These are phyloP conservation scores for Paracorniculantispora psalliotae DNA, from an alignment of 2,329 filamentous ascomycete genomes.

Conservation along the genomic window DNA sequence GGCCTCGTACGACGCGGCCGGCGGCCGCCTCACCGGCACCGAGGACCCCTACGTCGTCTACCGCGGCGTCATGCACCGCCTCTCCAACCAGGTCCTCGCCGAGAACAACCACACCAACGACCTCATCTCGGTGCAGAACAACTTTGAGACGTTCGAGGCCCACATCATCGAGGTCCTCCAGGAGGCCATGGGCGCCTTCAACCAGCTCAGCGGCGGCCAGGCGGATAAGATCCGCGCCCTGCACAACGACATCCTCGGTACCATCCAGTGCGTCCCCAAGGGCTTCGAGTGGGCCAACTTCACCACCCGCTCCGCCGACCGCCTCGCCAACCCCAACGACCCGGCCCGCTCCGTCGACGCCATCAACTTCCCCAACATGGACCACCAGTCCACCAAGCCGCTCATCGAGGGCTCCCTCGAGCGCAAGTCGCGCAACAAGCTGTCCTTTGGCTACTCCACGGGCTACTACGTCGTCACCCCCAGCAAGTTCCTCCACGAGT, in stretches of 20 bases:
- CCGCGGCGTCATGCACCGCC: constrained; percentile 73
- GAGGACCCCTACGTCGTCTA: constrained; percentile 88
- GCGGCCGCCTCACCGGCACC: constrained; percentile 62
- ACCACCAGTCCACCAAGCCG: constrained; percentile 72
- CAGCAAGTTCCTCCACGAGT: constrained; percentile 87
- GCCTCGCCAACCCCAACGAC: constrained; percentile 73
- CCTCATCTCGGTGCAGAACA: constrained; percentile 83
- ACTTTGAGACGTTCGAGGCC: constrained; percentile 80
- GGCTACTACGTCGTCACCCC: constrained; percentile 89
- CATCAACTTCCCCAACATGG: constrained; percentile 83
- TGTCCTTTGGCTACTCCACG: constrained; percentile 69
- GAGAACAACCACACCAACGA: constrained; percentile 97
- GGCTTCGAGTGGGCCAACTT: constrained; percentile 95
- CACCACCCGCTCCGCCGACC: constrained; percentile 60
- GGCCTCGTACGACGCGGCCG: constrained; percentile 70
- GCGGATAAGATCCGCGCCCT: constrained; percentile 75
- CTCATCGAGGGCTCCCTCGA: constrained; percentile 85
- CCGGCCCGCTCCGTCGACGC: constrained; percentile 67
- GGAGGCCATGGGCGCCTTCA: constrained; percentile 76
- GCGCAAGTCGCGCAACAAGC: constrained; percentile 83
- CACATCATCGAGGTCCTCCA: constrained; percentile 82
- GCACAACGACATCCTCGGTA: constrained; percentile 77
- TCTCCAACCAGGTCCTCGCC: constrained; percentile 86
- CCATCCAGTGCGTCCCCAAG: constrained; percentile 68
- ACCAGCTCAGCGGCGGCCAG: constrained; percentile 73